Conservation (phyloP, 208 protist genomes). For the Leishmania guyanensis region DNA sequence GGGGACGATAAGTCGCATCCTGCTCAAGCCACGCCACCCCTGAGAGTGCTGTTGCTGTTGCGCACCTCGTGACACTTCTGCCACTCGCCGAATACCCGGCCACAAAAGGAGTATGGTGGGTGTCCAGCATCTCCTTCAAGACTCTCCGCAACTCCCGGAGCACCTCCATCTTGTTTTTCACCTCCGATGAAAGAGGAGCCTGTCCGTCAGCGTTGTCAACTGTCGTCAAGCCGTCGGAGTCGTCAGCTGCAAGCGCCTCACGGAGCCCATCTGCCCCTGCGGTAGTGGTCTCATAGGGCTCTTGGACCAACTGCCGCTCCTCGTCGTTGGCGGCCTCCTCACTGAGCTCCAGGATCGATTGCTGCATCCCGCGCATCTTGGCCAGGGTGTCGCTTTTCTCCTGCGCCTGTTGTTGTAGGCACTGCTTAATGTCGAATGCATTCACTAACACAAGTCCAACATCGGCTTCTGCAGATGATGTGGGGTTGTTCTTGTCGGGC, state of each 20-base stretch:
- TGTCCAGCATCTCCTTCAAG: constrained; percentile 37
- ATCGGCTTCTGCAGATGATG: neutral
- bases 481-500: neutral
- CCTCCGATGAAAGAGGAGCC: neutral
- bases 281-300: neutral
- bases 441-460: constrained; percentile 11
- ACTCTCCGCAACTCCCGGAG: constrained; percentile 25
- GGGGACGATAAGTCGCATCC: constrained; percentile 28
- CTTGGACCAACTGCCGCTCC: constrained; percentile 10
- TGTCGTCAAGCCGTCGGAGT: neutral
- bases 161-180: constrained; percentile 16
- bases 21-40: constrained; percentile 17
- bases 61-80: neutral
- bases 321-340: constrained; percentile 35
- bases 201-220: neutral
- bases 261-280: neutral
- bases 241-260: neutral
- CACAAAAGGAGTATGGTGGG: constrained; percentile 1
- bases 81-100: neutral
- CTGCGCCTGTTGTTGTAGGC: constrained; percentile 22
- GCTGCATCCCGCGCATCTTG: constrained; percentile 60
- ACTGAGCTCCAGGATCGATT: constrained; percentile 43
- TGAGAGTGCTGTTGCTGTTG: neutral
- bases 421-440: constrained; percentile 10
- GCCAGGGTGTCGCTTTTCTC: constrained; percentile 42